These are phyloP conservation scores for Sporothrix inflata DNA, from an alignment of 2,329 filamentous ascomycete species.

Conservation along the genomic window DNA sequence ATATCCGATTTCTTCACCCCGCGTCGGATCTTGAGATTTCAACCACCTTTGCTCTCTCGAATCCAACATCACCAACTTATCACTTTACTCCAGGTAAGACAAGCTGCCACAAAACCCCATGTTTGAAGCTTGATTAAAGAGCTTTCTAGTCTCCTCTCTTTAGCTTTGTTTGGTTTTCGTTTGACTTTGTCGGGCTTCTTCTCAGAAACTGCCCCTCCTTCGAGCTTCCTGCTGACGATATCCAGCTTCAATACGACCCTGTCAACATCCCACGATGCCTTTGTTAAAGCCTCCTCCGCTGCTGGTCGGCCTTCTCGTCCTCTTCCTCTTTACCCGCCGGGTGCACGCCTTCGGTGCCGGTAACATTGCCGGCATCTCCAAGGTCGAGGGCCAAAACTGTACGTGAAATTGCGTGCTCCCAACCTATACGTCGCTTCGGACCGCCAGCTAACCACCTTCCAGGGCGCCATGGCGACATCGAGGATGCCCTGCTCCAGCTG, in stretches of 20 bases:
- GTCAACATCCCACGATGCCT: conserved; percentile 47
- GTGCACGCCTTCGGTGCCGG: conserved; percentile 82
- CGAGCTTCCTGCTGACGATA: neutral
- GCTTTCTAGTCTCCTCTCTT: neutral
- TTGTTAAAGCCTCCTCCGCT: conserved; percentile 53
- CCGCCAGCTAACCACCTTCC: conserved; percentile 1
- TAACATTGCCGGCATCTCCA: conserved; percentile 81
- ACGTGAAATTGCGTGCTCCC: conserved; percentile 38
- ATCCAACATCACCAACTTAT: neutral
- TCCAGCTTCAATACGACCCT: neutral
- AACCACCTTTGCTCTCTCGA: neutral
- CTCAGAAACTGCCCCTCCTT: neutral
- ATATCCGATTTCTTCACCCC: conserved; percentile 2
- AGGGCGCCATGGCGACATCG: conserved; percentile 89
- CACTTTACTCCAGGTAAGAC: neutral
- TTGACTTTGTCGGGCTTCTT: neutral
- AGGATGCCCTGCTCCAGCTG: conserved; percentile 81
- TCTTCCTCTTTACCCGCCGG: conserved; percentile 69
- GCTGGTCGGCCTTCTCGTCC: conserved; percentile 59
- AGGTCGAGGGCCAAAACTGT: conserved; percentile 84
- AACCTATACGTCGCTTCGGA: neutral
- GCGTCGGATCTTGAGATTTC: neutral
- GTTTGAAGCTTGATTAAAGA: neutral
- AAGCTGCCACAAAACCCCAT: neutral
- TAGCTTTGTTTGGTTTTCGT: neutral